Conservation (phyloP, 129 eudicot species). For the Centella asiatica region DNA sequence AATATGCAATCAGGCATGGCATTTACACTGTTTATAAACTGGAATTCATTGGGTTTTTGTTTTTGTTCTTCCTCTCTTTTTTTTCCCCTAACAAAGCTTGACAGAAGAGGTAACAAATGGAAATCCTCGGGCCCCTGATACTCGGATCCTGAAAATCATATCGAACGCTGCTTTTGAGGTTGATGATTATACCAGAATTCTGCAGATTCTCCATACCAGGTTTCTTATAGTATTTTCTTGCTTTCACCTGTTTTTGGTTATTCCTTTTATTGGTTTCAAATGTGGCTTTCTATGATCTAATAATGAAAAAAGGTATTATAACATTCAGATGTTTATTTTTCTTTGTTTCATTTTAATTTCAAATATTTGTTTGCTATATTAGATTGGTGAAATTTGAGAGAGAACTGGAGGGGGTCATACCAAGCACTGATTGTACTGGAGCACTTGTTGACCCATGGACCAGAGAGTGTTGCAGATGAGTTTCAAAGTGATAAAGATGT, state of each 20-base stretch:
- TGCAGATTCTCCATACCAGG: slow-evolving; percentile 84
- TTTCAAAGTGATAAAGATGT: slow-evolving; percentile 55
- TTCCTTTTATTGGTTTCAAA: background rate
- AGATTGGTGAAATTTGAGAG: slow-evolving; percentile 71
- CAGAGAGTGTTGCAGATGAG: slow-evolving; percentile 82
- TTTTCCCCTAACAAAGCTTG: no score
- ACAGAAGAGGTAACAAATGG: slow-evolving; percentile 92
- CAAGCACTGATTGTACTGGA: slow-evolving; percentile 78
- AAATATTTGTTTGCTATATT: background rate
- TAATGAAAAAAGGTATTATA: no score
- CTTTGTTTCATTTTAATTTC: background rate
- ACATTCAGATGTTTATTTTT: background rate
- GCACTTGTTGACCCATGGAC: slow-evolving; percentile 91
- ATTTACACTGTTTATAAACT: background rate
- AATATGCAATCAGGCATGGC: no score
- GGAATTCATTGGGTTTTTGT: slow-evolving; percentile 7
- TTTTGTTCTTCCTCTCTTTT: no score
- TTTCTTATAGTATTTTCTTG: slow-evolving; percentile 9
- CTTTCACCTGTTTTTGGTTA: background rate
- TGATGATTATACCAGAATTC: slow-evolving; percentile 93
- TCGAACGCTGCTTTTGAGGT: slow-evolving; percentile 94
- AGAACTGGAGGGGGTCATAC: slow-evolving; percentile 73
- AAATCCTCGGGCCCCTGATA: slow-evolving; percentile 74
- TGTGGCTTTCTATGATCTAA: no score
- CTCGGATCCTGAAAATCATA: slow-evolving; percentile 57